Evolutionary conservation across 192 early-diverging fungal genomes (phyloP), one percentile per base, ranked within the genome.

Genomic region (Linderina pennispora): DNA sequence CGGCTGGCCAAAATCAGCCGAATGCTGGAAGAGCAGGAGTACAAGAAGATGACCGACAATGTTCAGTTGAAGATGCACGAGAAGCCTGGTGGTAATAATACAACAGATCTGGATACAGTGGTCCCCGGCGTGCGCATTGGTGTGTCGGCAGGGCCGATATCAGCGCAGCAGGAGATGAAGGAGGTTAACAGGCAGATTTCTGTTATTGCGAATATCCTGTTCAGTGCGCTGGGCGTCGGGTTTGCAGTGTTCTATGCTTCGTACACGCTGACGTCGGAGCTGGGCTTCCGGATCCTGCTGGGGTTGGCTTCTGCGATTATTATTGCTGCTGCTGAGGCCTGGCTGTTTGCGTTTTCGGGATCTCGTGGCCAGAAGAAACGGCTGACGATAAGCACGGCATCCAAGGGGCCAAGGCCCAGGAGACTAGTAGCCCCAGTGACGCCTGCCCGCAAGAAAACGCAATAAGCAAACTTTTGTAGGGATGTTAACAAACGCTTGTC

Each of bases 231-330:
- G 16, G 68, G 68, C 15, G 68, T 72, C 38, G 61, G 68, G 1
- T 72, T 72, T 50, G 68, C 68, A 8, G 62, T 72, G 2, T 45
- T 48, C 4, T 72, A 72, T 36, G 68, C 62, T 8, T 65, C 62
- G 3, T 72, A 72, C 46, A 61, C 68, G 23, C 31, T 72, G 37
- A 65, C 62, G 4, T 36, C 42, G 2, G 58, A 72, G n/a, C 48
- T 72, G 20, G 68, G 62, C 10, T 65, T 53, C 50, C 52, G 68
- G 4, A 47, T 72, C 4, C 26, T 72, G 50, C 28, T 72, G 31
- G 68, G 52, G 0, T 38, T 72, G 14, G 41, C 41, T 1, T 56
- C 68, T 16, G 68, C 61, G 0, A 13, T 60, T 11, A 39, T 54
- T 17, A 56, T 50, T 15, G 18, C 40, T 15, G 17, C 61, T 11